Percentiles rank a stretch among this genome's conserved stretches.
Conservation (phyloP, 2,329 filamentous ascomycete species). For the Onygena corvina region DNA sequence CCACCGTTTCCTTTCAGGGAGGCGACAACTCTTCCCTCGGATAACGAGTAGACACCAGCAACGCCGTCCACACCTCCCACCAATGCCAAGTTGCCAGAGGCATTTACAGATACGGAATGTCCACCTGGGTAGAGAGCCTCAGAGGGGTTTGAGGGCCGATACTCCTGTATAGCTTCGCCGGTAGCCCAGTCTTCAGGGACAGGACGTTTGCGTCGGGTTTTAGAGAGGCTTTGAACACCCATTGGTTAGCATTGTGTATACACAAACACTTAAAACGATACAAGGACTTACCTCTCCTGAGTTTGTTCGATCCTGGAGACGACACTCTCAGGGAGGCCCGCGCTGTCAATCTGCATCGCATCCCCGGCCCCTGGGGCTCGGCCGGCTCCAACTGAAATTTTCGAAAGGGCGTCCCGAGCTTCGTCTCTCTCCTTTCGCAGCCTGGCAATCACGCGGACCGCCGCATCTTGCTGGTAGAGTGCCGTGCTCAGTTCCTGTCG, state of each 20-base stretch:
- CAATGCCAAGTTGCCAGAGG: slow-evolving; percentile 53
- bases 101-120: slow-evolving; percentile 46
- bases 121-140: slow-evolving; percentile 50
- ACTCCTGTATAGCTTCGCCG: slow-evolving; percentile 54
- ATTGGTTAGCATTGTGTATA: slow-evolving; percentile 14
- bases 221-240: slow-evolving; percentile 55
- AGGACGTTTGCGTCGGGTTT: slow-evolving; percentile 77
- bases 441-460: slow-evolving; percentile 85
- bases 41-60: slow-evolving; percentile 66
- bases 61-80: slow-evolving; percentile 64
- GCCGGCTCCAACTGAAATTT: slow-evolving; percentile 59
- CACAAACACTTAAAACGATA: not conserved
- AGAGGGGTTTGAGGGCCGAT: slow-evolving; percentile 42
- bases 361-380: slow-evolving; percentile 50
- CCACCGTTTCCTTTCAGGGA: slow-evolving; percentile 52
- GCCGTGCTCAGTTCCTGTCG: slow-evolving; percentile 87
- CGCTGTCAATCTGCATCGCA: slow-evolving; percentile 82
- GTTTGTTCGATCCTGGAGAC: slow-evolving; percentile 64
- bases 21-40: slow-evolving; percentile 61
- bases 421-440: slow-evolving; percentile 87
- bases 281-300: slow-evolving; percentile 56
- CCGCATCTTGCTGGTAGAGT: slow-evolving; percentile 93
- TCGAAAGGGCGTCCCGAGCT: slow-evolving; percentile 75
- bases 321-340: slow-evolving; percentile 61
- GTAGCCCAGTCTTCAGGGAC: slow-evolving; percentile 78